phyloP scores from a whole-genome alignment of 331 rosid genomes.

The Acacia pycnantha region DNA sequence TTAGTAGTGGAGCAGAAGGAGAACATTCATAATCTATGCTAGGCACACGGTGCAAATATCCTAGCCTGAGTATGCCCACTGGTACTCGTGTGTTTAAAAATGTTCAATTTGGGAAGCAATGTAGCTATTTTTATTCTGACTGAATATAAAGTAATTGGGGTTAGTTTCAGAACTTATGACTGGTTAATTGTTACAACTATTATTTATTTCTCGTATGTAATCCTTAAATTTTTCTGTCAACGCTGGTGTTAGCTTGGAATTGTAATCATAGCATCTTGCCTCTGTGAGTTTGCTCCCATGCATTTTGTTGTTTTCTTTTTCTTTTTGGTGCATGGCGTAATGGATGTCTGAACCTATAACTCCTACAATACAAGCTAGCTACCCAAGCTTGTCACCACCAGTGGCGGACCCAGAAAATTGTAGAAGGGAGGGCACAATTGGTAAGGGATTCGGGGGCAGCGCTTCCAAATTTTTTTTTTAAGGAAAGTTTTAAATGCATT shows the following conservation, averaged over 20 bases:
- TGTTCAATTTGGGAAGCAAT: background rate
- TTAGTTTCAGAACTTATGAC: conserved; percentile 17
- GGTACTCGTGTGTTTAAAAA: background rate
- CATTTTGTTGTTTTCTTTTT: too few relatives aligned
- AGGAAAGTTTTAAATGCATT: too few relatives aligned
- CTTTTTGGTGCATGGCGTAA: background rate
- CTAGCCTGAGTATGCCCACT: background rate
- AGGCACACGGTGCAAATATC: background rate
- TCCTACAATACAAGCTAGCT: background rate
- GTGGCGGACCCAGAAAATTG: too few relatives aligned
- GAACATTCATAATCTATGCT: background rate
- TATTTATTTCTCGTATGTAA: conserved; percentile 7
- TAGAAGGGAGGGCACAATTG: too few relatives aligned
- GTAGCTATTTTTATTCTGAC: background rate
- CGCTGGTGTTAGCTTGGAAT: background rate
- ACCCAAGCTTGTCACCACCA: background rate
- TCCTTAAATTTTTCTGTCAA: background rate
- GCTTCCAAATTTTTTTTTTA: too few relatives aligned
- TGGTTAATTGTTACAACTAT: background rate
- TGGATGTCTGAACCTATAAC: background rate
- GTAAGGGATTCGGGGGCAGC: too few relatives aligned
- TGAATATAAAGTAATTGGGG: background rate
- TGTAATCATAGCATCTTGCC: background rate
- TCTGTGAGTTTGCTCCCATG: background rate
- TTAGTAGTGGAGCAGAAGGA: background rate